Conservation (phyloP, 495 filamentous ascomycete genomes). For the Penicillium cataractarum region DNA sequence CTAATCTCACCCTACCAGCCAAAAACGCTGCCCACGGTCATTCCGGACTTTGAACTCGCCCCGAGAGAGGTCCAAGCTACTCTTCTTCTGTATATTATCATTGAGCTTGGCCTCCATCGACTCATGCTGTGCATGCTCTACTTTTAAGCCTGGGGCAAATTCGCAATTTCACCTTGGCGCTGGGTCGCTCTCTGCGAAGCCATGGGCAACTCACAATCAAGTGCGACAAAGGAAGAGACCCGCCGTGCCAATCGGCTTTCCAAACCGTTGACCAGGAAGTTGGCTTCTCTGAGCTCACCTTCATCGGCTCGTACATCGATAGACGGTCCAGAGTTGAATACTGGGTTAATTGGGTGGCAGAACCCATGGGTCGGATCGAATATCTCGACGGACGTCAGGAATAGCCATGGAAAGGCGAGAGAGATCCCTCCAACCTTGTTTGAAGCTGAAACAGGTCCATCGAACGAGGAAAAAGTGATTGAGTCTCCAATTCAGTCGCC, state of each 20-base stretch:
- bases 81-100: slow-evolving; percentile 24
- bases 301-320: slow-evolving; percentile 4
- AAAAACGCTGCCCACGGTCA: slow-evolving; percentile 17
- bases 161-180: slow-evolving; percentile 16
- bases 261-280: slow-evolving; percentile 44
- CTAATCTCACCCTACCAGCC: slow-evolving; percentile 19
- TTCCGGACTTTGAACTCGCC: slow-evolving; percentile 12
- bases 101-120: slow-evolving; percentile 6
- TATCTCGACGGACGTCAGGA: slow-evolving; percentile 21
- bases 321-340: slow-evolving; percentile 15
- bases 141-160: slow-evolving; percentile 18
- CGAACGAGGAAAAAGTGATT: slow-evolving; percentile 7
- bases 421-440: slow-evolving; percentile 27
- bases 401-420: slow-evolving; percentile 11
- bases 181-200: slow-evolving; percentile 19
- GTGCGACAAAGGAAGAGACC: slow-evolving; percentile 40
- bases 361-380: slow-evolving; percentile 33
- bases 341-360: slow-evolving; percentile 34
- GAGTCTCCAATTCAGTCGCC: background rate
- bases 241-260: slow-evolving; percentile 46
- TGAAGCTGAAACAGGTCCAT: slow-evolving; percentile 17
- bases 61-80: background rate
- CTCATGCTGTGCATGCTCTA: slow-evolving; percentile 21
- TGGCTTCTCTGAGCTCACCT: slow-evolving; percentile 14
- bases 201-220: slow-evolving; percentile 48